phyloP scores from a whole-genome alignment of 257 asterid genomes.

The Przewalskia tangutica region DNA sequence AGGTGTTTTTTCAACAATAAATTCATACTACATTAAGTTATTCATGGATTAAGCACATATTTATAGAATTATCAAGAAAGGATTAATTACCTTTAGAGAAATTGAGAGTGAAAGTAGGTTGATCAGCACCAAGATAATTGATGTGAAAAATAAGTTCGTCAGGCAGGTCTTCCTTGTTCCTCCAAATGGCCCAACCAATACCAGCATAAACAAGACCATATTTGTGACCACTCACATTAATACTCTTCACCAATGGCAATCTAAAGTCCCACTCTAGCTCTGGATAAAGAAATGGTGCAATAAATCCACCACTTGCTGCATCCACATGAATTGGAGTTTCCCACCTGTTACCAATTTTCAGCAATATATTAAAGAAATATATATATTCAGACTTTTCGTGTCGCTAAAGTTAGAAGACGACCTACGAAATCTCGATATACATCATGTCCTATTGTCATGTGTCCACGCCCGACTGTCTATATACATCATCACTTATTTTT shows the following conservation, averaged over 20 bases:
- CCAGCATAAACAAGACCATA: conserved; percentile 96
- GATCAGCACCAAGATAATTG: conserved; percentile 92
- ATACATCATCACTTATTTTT: not conserved
- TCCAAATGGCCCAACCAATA: conserved; percentile 88
- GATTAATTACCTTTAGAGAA: conserved; percentile 62
- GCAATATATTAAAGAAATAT: not conserved
- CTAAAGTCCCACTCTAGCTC: conserved; percentile 89
- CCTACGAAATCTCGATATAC: not conserved
- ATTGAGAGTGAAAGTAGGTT: conserved; percentile 93
- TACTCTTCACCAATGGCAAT: conserved; percentile 77
- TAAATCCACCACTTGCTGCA: conserved; percentile 95
- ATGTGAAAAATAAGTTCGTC: conserved; percentile 86
- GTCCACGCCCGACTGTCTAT: not conserved
- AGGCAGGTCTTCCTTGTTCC: conserved; percentile 67
- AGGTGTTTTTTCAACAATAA: not conserved
- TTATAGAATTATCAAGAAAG: not conserved
- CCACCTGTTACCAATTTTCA: conserved; percentile 43
- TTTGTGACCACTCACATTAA: conserved; percentile 88
- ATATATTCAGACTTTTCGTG: not conserved
- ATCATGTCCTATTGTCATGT: no score
- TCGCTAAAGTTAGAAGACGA: not conserved
- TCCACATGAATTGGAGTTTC: conserved; percentile 89
- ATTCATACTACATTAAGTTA: not conserved
- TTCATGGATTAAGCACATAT: not conserved
- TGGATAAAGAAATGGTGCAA: conserved; percentile 86